Evolutionary conservation across 345 rosid genomes (phyloP), one percentile per base, ranked within the genome.

Genomic region (Corymbia maculata): DNA sequence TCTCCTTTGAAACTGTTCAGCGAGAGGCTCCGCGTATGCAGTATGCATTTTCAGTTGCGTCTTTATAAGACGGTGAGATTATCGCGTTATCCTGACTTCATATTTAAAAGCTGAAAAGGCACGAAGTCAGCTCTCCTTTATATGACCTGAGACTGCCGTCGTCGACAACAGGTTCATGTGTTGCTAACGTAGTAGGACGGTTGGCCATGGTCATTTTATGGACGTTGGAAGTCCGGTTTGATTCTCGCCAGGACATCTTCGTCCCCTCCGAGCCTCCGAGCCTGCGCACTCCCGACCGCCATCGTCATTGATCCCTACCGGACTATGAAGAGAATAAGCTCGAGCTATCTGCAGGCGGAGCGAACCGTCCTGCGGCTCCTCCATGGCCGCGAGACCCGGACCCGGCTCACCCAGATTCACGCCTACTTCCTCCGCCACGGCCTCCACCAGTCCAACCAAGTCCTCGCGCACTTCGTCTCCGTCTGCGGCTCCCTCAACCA

Each of bases 401-500:
- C 82, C 80, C 86, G 49, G 47, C 79, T 86, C 57, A 42, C 86
- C 28, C 88, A 84, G 85, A 86, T 89, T 84, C 90, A 89, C 51
- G 87, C 86, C 45, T 89, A 70, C 88, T 84, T 86, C 88, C 88
- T 89, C 90, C 90, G 88, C 50, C 90, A 87, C 12, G 86, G 90
- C 57, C 52, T 89, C 59, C 51, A 89, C 14, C 84, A n/a, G 80
- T 89, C 90, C 86, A 89, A 89, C 86, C 90, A 79, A 80, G 68
- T 89, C 90, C 90, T 89, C 61, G 86, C 90, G 50, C 90, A 86
- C 87, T 89, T 89, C 53, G 86, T 86, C 75, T 80, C 90, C 66
- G 61, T 89, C 42, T 80, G 88, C 86, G 88, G 84, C 8, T 49
- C 88, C 19, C 86, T 86, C 84, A 59, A 55, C 86, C 85, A 52